A percentile compares a stretch with the other conserved stretches of the same genome.
Evolutionary conservation across 306 rosid species (phyloP).

Genomic region (Betula pendula): DNA sequence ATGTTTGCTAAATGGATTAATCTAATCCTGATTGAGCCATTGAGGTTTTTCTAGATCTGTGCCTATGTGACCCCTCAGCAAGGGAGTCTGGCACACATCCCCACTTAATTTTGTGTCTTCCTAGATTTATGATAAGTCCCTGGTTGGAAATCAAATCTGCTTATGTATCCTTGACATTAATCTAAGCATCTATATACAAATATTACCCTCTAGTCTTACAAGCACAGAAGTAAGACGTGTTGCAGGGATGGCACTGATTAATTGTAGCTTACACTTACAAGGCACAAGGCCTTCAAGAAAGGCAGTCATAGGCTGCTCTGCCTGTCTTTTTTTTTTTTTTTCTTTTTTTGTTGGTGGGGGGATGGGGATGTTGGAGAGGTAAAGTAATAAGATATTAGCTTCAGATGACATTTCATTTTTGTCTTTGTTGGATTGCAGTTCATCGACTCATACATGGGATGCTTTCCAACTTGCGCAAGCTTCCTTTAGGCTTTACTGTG

Average conservation of each 20-base stretch:
- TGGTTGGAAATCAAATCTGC: not conserved
- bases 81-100: not conserved
- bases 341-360: too few species aligned
- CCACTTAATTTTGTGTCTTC: not conserved
- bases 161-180: not conserved
- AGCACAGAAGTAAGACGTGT: too few species aligned
- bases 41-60: constrained; percentile 6
- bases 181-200: not conserved
- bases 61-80: not conserved
- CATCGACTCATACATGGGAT: constrained; percentile 95
- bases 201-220: not conserved
- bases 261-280: too few species aligned
- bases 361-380: not conserved
- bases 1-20: not conserved
- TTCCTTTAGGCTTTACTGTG: constrained; percentile 77
- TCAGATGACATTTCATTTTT: constrained; percentile 28
- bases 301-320: constrained; percentile 1
- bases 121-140: not conserved
- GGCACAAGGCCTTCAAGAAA: too few species aligned
- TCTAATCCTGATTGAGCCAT: not conserved
- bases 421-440: constrained; percentile 61
- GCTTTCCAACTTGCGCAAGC: constrained; percentile 94
- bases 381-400: not conserved
- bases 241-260: not conserved
- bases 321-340: not conserved